phyloP scores from a whole-genome alignment of 2,329 filamentous ascomycete genomes.

The Fusarium sp. region DNA sequence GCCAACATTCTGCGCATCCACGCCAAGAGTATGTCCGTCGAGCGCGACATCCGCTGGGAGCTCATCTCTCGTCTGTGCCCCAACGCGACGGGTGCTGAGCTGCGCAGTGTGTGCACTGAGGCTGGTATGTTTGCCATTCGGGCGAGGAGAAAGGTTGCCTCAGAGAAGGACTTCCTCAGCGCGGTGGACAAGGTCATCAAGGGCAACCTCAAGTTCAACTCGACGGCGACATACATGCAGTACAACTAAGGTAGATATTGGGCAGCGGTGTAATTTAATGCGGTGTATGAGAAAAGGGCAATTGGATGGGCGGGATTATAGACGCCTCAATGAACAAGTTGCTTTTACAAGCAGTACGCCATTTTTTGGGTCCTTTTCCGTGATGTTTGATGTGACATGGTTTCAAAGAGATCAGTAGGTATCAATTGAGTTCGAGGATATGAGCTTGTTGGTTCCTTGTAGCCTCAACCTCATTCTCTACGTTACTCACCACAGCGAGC shows the following conservation, averaged over 20 bases:
- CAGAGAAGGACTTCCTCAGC: slow-evolving; percentile 98
- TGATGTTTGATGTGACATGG: background rate
- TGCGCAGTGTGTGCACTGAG: slow-evolving; percentile 96
- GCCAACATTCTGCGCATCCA: slow-evolving; percentile 98
- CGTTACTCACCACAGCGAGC: background rate
- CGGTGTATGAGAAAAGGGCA: slow-evolving; percentile 51
- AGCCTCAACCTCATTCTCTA: background rate
- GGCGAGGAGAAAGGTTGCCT: slow-evolving; percentile 94
- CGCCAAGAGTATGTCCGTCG: slow-evolving; percentile 99
- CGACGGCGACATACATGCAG: slow-evolving; percentile 97
- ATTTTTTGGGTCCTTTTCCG: background rate
- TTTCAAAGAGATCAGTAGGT: background rate
- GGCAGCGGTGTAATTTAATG: slow-evolving; percentile 45
- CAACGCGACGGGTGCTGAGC: slow-evolving; percentile 95
- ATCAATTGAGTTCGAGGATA: background rate
- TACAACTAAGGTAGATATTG: slow-evolving; percentile 79
- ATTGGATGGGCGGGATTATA: slow-evolving; percentile 41
- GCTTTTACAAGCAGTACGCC: slow-evolving; percentile 13
- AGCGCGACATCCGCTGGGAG: slow-evolving; percentile 99
- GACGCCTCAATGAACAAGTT: slow-evolving; percentile 42
- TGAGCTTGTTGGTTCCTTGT: background rate
- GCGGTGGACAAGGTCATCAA: slow-evolving; percentile 99
- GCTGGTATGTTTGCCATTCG: slow-evolving; percentile 99
- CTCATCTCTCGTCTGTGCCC: slow-evolving; percentile 96
- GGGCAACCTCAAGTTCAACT: slow-evolving; percentile 99